A percentile compares a stretch with the other conserved stretches of the same genome.
Evolutionary conservation across 352 stramenopile genomes (phyloP).

Genomic region (Elongisporangium anandrum): DNA sequence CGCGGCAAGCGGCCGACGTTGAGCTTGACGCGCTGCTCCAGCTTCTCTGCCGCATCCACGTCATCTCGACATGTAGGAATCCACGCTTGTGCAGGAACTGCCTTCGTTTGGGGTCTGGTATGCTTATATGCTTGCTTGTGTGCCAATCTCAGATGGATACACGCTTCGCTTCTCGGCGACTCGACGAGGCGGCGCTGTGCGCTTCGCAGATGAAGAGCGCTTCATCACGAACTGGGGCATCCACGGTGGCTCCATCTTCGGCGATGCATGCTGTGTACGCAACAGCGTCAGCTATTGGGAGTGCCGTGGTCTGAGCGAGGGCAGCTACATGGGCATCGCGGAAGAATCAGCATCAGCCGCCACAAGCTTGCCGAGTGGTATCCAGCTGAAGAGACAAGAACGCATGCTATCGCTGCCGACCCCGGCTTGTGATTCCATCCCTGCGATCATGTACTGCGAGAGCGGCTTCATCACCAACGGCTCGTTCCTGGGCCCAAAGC

Average conservation of each 20-base stretch:
- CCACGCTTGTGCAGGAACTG: not conserved
- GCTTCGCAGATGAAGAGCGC: constrained; percentile 28
- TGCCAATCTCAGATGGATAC: constrained; percentile 43
- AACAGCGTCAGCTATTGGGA: constrained; percentile 67
- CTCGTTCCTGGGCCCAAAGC: constrained; percentile 50
- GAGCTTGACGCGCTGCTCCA: constrained; percentile 31
- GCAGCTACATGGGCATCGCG: constrained; percentile 50
- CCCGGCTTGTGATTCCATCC: constrained; percentile 58
- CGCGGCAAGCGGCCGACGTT: constrained; percentile 15
- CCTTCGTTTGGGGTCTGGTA: not conserved
- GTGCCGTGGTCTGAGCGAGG: constrained; percentile 51
- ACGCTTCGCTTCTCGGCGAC: constrained; percentile 40
- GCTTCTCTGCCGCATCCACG: constrained; percentile 45
- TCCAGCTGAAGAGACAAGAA: constrained; percentile 32
- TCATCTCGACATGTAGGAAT: constrained; percentile 43
- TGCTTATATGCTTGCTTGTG: not conserved
- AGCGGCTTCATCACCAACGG: constrained; percentile 64
- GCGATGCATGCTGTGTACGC: constrained; percentile 30
- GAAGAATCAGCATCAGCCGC: constrained; percentile 10
- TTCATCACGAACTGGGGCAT: constrained; percentile 40
- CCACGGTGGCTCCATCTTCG: constrained; percentile 43
- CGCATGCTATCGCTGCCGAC: constrained; percentile 42
- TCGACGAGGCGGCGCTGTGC: constrained; percentile 39
- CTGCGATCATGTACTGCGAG: constrained; percentile 74
- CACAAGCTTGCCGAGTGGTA: constrained; percentile 15